A percentile compares a stretch with the other conserved stretches of the same genome.
Evolutionary conservation across 257 asterid species (phyloP).

Genomic region (Ehretia macrophylla): DNA sequence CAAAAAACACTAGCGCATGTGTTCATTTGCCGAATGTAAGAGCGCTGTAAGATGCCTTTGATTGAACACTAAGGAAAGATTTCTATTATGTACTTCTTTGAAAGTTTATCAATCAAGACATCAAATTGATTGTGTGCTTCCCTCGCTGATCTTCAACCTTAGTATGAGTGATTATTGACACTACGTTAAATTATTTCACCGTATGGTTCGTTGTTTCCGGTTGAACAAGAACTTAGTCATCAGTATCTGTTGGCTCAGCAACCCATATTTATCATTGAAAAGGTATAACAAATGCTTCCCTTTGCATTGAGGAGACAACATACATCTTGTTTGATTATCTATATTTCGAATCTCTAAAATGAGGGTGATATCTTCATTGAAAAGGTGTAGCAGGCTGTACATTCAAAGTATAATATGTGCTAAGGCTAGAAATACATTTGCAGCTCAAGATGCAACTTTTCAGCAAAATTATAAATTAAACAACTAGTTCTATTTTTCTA

Average conservation of each 20-base stretch:
- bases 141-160: neutral
- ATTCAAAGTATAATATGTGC: neutral
- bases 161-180: neutral
- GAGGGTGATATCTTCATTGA: neutral
- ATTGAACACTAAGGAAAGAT: neutral
- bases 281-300: neutral
- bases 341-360: neutral
- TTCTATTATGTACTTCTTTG: neutral
- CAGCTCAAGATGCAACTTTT: too few species aligned
- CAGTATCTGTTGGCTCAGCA: neutral
- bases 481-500: neutral
- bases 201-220: neutral
- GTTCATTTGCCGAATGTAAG: constrained; percentile 19
- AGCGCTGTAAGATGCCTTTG: constrained; percentile 13
- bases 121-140: neutral
- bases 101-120: neutral
- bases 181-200: neutral
- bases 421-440: too few species aligned
- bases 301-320: neutral
- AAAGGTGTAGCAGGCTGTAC: constrained; percentile 2
- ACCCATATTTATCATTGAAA: too few species aligned
- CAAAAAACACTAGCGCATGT: constrained; percentile 15
- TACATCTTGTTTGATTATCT: neutral
- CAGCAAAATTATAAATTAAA: neutral
- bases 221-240: too few species aligned